A percentile compares a stretch with the other conserved stretches of the same genome.
Evolutionary conservation across 1,139 yeast genomes (phyloP).

Genomic region (Torulaspora globosa): DNA sequence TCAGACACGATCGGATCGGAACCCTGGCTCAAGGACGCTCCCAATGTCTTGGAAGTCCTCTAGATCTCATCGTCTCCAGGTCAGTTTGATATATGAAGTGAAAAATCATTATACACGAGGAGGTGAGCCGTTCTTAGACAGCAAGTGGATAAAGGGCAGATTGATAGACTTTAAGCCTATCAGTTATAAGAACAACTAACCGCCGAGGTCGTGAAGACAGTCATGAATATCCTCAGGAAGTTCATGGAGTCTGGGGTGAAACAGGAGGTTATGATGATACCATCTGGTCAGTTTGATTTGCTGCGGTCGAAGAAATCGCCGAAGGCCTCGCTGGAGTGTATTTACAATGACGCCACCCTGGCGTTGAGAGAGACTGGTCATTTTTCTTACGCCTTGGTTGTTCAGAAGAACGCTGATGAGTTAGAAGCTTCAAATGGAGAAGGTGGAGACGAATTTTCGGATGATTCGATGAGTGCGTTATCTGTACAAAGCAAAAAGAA

Average conservation of each 20-base stretch:
- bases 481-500: conserved; percentile 51
- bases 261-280: conserved; percentile 67
- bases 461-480: conserved; percentile 50
- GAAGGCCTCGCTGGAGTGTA: conserved; percentile 80
- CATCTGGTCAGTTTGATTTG: conserved; percentile 75
- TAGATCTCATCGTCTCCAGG: conserved; percentile 2
- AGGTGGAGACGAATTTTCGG: conserved; percentile 44
- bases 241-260: conserved; percentile 59
- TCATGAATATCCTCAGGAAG: conserved; percentile 75
- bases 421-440: conserved; percentile 52
- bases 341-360: conserved; percentile 76
- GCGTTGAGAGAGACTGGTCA: conserved; percentile 62
- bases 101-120: conserved; percentile 1
- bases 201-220: conserved; percentile 2
- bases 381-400: conserved; percentile 64
- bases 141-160: neutral
- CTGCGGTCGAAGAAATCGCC: conserved; percentile 76
- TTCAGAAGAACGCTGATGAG: conserved; percentile 60
- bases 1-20: neutral
- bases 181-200: neutral
- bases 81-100: conserved; percentile 1
- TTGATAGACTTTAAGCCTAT: neutral
- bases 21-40: neutral
- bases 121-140: too few species aligned
- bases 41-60: neutral